Conservation (phyloP, 2,329 filamentous ascomycete genomes). For the Zarea fungicola region DNA sequence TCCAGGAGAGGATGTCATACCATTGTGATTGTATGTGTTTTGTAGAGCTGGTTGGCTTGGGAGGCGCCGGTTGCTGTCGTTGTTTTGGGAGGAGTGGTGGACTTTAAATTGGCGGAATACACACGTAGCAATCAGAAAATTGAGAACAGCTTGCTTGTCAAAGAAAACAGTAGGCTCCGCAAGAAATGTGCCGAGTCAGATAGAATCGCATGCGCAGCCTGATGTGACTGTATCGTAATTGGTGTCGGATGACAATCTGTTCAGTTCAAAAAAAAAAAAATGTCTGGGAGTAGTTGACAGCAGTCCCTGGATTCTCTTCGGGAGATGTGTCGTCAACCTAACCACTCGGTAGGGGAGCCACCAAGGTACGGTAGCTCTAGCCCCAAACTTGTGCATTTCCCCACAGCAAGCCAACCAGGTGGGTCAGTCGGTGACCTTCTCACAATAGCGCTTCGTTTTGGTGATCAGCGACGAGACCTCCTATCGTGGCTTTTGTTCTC, state of each 20-base stretch:
- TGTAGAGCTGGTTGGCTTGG: background rate
- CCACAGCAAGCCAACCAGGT: no score
- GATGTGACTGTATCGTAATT: conserved; percentile 9
- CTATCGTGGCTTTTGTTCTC: no score
- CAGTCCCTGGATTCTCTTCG: conserved; percentile 6
- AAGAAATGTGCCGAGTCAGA: background rate
- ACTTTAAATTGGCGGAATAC: background rate
- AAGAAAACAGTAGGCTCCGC: background rate
- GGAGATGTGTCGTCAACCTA: conserved; percentile 20
- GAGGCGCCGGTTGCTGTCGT: background rate
- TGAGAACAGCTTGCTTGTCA: background rate
- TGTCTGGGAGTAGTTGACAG: background rate
- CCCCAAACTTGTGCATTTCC: conserved; percentile 7
- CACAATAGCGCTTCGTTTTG: no score
- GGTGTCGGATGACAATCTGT: conserved; percentile 2
- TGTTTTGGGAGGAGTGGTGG: background rate
- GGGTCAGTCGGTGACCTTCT: no score
- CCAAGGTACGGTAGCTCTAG: conserved; percentile 7
- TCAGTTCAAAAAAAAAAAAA: background rate
- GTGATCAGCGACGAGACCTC: no score
- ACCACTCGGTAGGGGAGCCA: conserved; percentile 2
- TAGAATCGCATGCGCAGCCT: background rate
- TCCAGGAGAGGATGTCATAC: background rate
- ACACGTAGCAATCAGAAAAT: no score
- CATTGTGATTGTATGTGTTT: background rate